Evolutionary conservation across 2,329 filamentous ascomycete species (phyloP), one percentile per base, ranked within the genome.

Genomic region (Coniochaeta sp.): DNA sequence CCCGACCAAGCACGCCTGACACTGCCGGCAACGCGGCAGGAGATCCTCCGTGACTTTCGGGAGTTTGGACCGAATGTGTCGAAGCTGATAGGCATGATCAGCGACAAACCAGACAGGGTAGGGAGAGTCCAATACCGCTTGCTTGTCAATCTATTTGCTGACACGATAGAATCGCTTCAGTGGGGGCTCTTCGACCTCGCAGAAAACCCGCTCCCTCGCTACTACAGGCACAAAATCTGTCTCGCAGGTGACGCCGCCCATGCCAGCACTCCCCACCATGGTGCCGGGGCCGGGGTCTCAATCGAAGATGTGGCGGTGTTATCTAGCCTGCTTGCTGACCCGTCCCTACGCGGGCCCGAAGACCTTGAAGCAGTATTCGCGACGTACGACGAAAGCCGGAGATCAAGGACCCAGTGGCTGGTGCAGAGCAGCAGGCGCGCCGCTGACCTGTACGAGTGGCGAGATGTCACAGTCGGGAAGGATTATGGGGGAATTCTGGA

Each of bases 171-270:
- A 3, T 3, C 27, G 0, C 8, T 16, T n/a, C 50, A 71, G 61
- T 83, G 66, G 62, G 74, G 69, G 1, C 67, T 76, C 28, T 77
- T 75, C 56, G 73, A 76, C 46, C 63, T 75, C 0, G 26, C 45
- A 20, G 45, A 16, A 18, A 16, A 48, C 24, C 72, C 71, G 0
- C 63, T 75, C 1, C 67, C 68, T 1, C 60, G 60, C 10, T 78
- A 72, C 40, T 69, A 67, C 57, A 67, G 68, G 22, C 69, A 68
- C 7, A 66, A 72, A 0, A 58, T 77, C 22, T 73, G 70, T 32
- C 69, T 85, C 2, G 63, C 81, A 1, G 83, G 82, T 13, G 82
- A 86, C 58, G 81, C 82, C 0, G 83, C 82, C 0, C 82, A 86
- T 60, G 81, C 81, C 0, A 78, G 78, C 33, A 78, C 80, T 0